phyloP scores from a whole-genome alignment of 1,284 basidiomycete species.

The Cerioporus squamosus region DNA sequence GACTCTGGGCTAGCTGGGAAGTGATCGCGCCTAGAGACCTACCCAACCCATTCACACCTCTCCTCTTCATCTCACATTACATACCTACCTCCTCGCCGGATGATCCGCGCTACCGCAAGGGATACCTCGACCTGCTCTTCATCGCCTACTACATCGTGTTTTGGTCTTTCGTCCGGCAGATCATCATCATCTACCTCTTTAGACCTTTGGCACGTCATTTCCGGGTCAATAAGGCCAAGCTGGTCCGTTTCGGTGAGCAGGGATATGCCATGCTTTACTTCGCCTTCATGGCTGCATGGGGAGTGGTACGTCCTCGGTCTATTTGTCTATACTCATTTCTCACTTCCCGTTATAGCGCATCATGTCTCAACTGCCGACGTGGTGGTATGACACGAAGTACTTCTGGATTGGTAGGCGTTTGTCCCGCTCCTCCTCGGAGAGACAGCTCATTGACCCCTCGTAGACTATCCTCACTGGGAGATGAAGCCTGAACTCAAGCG shows the following conservation, averaged over 20 bases:
- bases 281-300: slow-evolving; percentile 69
- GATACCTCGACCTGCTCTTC: slow-evolving; percentile 82
- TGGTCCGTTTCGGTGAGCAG: slow-evolving; percentile 90
- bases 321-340: not conserved
- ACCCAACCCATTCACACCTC: slow-evolving; percentile 76
- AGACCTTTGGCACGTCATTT: slow-evolving; percentile 73
- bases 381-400: slow-evolving; percentile 86
- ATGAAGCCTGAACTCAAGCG: slow-evolving; percentile 88
- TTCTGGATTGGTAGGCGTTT: slow-evolving; percentile 76
- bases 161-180: slow-evolving; percentile 90
- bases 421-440: not conserved
- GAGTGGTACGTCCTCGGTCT: slow-evolving; percentile 61
- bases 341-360: slow-evolving; percentile 57
- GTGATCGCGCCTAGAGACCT: slow-evolving; percentile 49
- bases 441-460: not conserved
- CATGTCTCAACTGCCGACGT: slow-evolving; percentile 89
- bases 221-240: slow-evolving; percentile 74
- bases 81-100: slow-evolving; percentile 56
- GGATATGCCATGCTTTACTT: slow-evolving; percentile 91
- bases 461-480: slow-evolving; percentile 88
- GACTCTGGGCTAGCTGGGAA: slow-evolving; percentile 79
- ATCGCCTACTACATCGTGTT: slow-evolving; percentile 88
- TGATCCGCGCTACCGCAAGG: slow-evolving; percentile 77
- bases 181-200: slow-evolving; percentile 71
- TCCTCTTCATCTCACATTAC: slow-evolving; percentile 81